These are phyloP conservation scores for Ustilago tritici DNA, from an alignment of 1,284 basidiomycete genomes.

Conservation along the genomic window DNA sequence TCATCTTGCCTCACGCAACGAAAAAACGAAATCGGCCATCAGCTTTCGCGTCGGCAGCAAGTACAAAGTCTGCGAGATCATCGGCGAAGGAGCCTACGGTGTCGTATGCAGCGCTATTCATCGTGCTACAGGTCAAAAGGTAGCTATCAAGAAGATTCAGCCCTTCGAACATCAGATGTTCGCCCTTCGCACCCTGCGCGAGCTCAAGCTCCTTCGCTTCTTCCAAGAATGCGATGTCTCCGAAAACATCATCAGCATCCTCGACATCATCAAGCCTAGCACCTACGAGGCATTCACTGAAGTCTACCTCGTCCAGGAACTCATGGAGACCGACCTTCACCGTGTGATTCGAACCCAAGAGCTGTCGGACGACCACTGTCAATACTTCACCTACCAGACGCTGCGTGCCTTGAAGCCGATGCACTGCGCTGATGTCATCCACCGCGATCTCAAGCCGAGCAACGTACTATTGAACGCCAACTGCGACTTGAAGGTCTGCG, in stretches of 20 bases:
- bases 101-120: slow-evolving; percentile 71
- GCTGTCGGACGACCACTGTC: slow-evolving; percentile 81
- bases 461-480: slow-evolving; percentile 68
- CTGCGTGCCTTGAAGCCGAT: slow-evolving; percentile 69
- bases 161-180: slow-evolving; percentile 70
- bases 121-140: slow-evolving; percentile 68
- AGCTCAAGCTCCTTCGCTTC: slow-evolving; percentile 68
- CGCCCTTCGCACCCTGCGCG: slow-evolving; percentile 67
- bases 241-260: slow-evolving; percentile 64
- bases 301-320: slow-evolving; percentile 79
- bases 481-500: slow-evolving; percentile 69
- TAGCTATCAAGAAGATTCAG: slow-evolving; percentile 71
- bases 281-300: slow-evolving; percentile 91
- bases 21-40: slow-evolving; percentile 46
- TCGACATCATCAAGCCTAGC: slow-evolving; percentile 62
- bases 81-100: slow-evolving; percentile 72
- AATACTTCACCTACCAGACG: slow-evolving; percentile 91
- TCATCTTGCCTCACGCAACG: slow-evolving; percentile 18
- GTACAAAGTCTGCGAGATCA: slow-evolving; percentile 70
- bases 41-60: slow-evolving; percentile 65
- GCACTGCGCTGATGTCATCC: slow-evolving; percentile 68
- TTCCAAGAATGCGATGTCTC: slow-evolving; percentile 66
- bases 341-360: slow-evolving; percentile 69
- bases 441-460: slow-evolving; percentile 67
- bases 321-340: slow-evolving; percentile 70